Evolutionary conservation across 768 basidiomycete species (phyloP), one percentile per base, ranked within the genome.

Genomic region (Russula griseocarnosa): DNA sequence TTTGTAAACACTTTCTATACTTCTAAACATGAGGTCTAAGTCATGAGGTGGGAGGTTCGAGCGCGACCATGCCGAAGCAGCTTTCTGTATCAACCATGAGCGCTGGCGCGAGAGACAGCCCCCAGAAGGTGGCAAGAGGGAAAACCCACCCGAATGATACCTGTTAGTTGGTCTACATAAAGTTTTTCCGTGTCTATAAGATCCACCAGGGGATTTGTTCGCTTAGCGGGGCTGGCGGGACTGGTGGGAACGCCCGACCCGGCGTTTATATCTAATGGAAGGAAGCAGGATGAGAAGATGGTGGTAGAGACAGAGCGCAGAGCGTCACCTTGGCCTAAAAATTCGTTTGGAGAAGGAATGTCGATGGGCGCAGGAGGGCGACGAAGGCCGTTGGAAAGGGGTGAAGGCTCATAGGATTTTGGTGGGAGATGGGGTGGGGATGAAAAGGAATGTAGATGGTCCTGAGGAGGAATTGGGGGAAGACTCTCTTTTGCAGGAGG

Each of bases 41-140:
- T 92, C 88, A 9, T 83, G 83, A 18, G 97, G 97, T 20, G 97
- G 97, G 44, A 99, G 86, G 74, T 98, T 98, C 46, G 86, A 83
- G 47, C 94, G 81, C 11, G 95, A 97, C 97, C 97, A 99, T 55
- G 97, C 97, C n/a, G 88, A 87, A 11, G 97, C 97, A 5, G 97
- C 90, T 84, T 90, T 93, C 94, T 98, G 72, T 18, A 60, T 22
- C 1, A 30, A 40, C 3, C 44, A 38, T 32, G 11, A 51, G 32
- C n/a, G 2, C 46, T 22, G 22, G 22, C 34, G 65, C 40, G 24
- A 54, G 59, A n/a, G 26, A 67, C 34, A 55, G 62, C 60, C 44
- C 61, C 28, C 13, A 18, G 20, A 16, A 58, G 6, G 9, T 32
- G 47, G 64, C 58, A 54, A 40, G 59, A 50, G 42, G 36, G 32